Conservation (phyloP, 148 eudicot genomes). For the Fagopyrum homotropicum region DNA sequence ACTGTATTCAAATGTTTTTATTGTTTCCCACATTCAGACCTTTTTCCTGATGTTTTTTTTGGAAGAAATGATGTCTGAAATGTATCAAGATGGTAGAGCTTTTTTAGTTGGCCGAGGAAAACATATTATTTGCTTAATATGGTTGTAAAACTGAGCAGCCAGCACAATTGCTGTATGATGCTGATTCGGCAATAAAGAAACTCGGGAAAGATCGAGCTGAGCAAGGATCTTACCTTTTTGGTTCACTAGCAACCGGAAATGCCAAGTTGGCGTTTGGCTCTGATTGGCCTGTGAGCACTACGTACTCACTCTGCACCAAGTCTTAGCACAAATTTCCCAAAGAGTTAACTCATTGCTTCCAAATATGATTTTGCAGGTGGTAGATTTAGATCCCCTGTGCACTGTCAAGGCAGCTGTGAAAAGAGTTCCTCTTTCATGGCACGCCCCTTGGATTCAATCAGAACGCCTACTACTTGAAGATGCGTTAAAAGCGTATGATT, state of each 20-base stretch:
- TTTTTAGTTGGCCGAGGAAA: too few relatives aligned
- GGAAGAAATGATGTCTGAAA: too few relatives aligned
- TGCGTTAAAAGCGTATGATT: slow-evolving; percentile 76
- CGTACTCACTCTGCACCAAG: background rate
- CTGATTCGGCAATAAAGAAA: slow-evolving; percentile 65
- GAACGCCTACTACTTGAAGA: slow-evolving; percentile 58
- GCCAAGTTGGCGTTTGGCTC: slow-evolving; percentile 86
- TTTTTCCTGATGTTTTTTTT: background rate
- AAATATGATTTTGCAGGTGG: slow-evolving; percentile 42
- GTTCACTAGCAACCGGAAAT: slow-evolving; percentile 44
- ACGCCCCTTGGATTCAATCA: slow-evolving; percentile 72
- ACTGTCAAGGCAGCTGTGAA: slow-evolving; percentile 71
- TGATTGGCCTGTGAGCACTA: slow-evolving; percentile 87
- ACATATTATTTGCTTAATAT: background rate
- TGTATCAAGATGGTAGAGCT: too few relatives aligned
- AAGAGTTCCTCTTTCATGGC: slow-evolving; percentile 71
- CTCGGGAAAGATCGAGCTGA: slow-evolving; percentile 78
- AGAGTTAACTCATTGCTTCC: background rate
- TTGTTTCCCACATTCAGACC: background rate
- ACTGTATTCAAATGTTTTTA: background rate
- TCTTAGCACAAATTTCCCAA: background rate
- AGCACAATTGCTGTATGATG: slow-evolving; percentile 86
- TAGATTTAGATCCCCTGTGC: slow-evolving; percentile 76
- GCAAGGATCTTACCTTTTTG: slow-evolving; percentile 70
- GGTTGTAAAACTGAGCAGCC: slow-evolving; percentile 52